Percentiles rank a stretch among this genome's conserved stretches.
Conservation (phyloP, 129 eudicot species). For the Lactuca saligna region DNA sequence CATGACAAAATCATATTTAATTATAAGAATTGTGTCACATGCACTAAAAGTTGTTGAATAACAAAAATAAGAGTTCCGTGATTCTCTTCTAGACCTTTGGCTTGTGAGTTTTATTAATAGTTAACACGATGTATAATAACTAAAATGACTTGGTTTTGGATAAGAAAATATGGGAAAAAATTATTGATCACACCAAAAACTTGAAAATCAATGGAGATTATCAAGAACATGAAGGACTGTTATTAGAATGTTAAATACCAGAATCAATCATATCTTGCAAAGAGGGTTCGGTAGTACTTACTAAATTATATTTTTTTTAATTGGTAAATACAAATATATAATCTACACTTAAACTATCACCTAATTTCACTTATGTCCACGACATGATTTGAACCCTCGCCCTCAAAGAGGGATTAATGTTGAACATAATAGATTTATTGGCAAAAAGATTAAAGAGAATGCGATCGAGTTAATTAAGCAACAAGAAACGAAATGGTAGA, state of each 20-base stretch:
- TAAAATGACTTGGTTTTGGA: not conserved
- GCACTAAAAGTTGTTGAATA: slow-evolving; percentile 2
- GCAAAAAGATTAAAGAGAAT: too few relatives aligned
- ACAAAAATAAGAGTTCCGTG: not conserved
- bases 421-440: too few relatives aligned
- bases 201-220: not conserved
- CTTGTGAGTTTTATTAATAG: not conserved
- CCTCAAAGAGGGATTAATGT: too few relatives aligned
- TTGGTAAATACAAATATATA: too few relatives aligned
- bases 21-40: not conserved
- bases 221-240: not conserved
- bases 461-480: too few relatives aligned
- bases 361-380: too few relatives aligned
- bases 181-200: not conserved
- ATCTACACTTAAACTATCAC: too few relatives aligned
- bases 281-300: not conserved
- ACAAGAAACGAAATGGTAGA: too few relatives aligned
- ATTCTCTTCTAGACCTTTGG: slow-evolving; percentile 1
- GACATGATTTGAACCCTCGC: too few relatives aligned
- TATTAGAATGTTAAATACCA: not conserved
- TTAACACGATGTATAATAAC: not conserved
- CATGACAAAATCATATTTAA: not conserved
- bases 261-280: not conserved
- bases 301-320: not conserved
- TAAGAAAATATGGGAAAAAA: not conserved